Evolutionary conservation across 2,329 filamentous ascomycete genomes (phyloP).

Genomic region (Talaromyces sp.): DNA sequence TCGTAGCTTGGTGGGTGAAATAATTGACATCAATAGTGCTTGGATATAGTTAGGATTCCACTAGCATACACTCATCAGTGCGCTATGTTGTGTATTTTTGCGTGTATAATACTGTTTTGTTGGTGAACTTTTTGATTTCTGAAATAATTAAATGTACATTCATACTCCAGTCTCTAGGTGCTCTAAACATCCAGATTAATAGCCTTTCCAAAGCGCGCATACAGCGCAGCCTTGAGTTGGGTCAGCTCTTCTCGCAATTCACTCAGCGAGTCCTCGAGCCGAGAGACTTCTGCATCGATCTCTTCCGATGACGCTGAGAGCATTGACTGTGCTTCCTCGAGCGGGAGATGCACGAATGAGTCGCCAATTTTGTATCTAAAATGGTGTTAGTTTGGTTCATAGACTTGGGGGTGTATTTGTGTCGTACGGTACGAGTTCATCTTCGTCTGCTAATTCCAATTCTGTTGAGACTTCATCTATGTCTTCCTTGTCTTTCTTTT

Average conservation of each 20-base stretch:
- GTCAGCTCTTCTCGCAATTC: slow-evolving; percentile 80
- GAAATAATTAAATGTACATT: neutral
- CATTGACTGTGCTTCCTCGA: slow-evolving; percentile 81
- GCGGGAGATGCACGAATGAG: slow-evolving; percentile 81
- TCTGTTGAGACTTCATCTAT: slow-evolving; percentile 88
- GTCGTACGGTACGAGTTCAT: slow-evolving; percentile 80
- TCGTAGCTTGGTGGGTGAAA: too few relatives aligned
- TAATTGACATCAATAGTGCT: too few relatives aligned
- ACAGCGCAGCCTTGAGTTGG: slow-evolving; percentile 83
- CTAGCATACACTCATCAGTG: too few relatives aligned
- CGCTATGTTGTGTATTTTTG: too few relatives aligned
- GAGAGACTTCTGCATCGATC: slow-evolving; percentile 70
- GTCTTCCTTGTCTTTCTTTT: slow-evolving; percentile 95
- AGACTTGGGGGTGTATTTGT: neutral
- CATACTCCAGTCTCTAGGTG: neutral
- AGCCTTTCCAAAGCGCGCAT: slow-evolving; percentile 89
- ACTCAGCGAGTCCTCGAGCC: slow-evolving; percentile 70
- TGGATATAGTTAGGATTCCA: too few relatives aligned
- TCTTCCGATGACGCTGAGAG: slow-evolving; percentile 64
- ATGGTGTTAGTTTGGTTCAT: slow-evolving; percentile 7
- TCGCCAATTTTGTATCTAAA: slow-evolving; percentile 92
- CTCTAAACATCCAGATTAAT: slow-evolving; percentile 87
- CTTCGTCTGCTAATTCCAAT: slow-evolving; percentile 90
- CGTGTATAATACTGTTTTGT: neutral
- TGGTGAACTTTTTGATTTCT: neutral